Base-by-base conservation (phyloP, 805 yeast genomes). In the Hanseniaspora occidentalis region DNA sequence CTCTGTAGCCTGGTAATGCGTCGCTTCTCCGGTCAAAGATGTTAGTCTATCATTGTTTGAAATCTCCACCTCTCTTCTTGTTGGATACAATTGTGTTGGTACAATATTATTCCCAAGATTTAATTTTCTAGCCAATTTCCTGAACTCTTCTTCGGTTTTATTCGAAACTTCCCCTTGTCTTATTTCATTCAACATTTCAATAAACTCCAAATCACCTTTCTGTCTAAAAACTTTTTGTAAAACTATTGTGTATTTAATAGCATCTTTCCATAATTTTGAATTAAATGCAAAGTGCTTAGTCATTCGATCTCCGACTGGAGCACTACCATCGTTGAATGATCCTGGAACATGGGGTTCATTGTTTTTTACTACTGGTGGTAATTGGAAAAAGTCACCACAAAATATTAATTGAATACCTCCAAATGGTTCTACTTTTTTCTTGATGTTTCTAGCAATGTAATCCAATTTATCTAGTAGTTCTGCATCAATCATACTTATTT, bases 321-420 rank as follows among this genome's bases (percentile, higher is more conserved):
- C n/a, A 7, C 49, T 49, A 1, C 43, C 41, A 4, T 58, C 62
- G 16, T 56, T 50, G 11, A 9, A 6, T 20, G 8, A 10, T 17
- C 18, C 14, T 6, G 35, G 6, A 19, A 33, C 25, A 18, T 20
- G 18, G 11, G 5, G 18, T 10, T 58, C 60, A 36, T 54, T 57
- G 2, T 45, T 66, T 42, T 58, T 51, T 2, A 52, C 51, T 2
- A 60, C 62, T 0, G 98, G 98, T 1, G 98, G 98, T 35, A 92
- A 66, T 61, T 92, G 98, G 59, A 81, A 88, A 56, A 89, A 88
- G 61, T 92, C 98, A n/a, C 98, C 98, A 3, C 94, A 81, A 26
- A 88, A 60, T 10, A 92, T 74, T 13, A 92, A 49, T 53, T 92
- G 98, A 35, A 92, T 79, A 0, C 98, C 98, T 4, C 98, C 98